Base-by-base conservation (phyloP, 106 monocot genomes). In the Ottelia alismoides region DNA sequence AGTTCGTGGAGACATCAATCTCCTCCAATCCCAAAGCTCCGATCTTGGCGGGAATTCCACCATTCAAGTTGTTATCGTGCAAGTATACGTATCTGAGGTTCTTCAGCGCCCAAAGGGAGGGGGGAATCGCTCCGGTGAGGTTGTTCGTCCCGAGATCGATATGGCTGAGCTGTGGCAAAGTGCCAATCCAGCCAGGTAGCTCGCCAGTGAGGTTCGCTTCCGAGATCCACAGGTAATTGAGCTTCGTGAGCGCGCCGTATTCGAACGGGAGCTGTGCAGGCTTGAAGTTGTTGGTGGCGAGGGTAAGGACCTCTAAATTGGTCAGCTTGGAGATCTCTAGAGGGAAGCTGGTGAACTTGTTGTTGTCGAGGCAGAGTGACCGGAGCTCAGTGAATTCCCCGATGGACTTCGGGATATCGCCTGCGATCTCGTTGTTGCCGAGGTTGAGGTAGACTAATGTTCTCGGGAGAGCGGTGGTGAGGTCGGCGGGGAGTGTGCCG, bases 31-130 rank as follows among this genome's bases (percentile, higher is more conserved):
- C 46, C 1, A 28, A 40, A 21, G 68, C 68, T 21, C 29, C 47
- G 52, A 75, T 45, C 5, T 22, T 49, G n/a, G n/a, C n/a, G n/a
- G n/a, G n/a, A 23, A 69, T 52, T 22, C 22, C 69, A 7, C 69
- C 60, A 2, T 20, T 2, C 1, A 69, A 26, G 1, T 46, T 35
- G 52, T 69, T 69, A 0, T 30, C 21, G 30, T 18, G 83, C 28
- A 92, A 25, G 43, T 69, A 83, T 0, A 92, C 0, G 0, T 17
- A 1, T 30, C 66, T 5, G n/a, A 92, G 65, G 23, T 82, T 87
- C 56, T 62, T 10, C 35, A 83, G 55, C 27, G 43, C 62, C 86
- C 70, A 84, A 12, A 84, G 72, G 18, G 50, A 45, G 0, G 43
- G 58, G 1, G 84, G 84, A 20, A 90, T 69, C 1, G 28, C 27